Conservation (phyloP, 768 basidiomycete genomes). For the Agaricus blazei region DNA sequence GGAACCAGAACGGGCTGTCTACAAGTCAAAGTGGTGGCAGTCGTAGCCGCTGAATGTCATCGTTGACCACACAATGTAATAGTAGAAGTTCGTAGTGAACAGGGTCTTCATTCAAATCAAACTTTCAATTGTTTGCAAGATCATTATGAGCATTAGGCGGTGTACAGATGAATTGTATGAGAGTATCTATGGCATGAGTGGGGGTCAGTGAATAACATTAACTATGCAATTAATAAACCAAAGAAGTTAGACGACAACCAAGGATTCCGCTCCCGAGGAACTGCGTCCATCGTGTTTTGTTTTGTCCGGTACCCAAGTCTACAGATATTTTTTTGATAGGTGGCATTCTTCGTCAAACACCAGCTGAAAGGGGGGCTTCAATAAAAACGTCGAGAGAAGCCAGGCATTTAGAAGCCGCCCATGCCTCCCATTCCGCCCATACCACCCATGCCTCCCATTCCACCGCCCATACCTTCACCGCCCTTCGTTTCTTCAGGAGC, state of each 20-base stretch:
- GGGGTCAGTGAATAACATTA: neutral
- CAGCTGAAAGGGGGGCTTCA: neutral
- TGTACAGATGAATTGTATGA: conserved; percentile 2
- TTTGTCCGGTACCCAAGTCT: neutral
- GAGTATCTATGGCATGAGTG: conserved; percentile 7
- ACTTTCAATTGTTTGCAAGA: neutral
- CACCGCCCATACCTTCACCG: conserved; percentile 28
- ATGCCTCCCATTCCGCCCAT: conserved; percentile 17
- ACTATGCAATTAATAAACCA: neutral
- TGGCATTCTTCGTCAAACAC: neutral
- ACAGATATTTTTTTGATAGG: conserved; percentile 2
- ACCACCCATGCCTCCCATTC: conserved; percentile 39
- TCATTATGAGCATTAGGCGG: conserved; percentile 5
- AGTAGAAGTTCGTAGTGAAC: no score
- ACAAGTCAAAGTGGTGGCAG: no score
- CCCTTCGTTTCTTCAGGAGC: conserved; percentile 75
- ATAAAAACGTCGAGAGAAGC: neutral
- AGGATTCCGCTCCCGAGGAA: neutral
- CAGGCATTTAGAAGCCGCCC: conserved; percentile 18
- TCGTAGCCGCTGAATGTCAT: no score
- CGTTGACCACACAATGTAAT: no score
- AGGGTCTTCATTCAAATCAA: no score
- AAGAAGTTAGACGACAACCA: neutral
- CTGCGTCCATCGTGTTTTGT: no score
- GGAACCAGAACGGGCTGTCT: no score